These are phyloP conservation scores for Cryptomeria japonica DNA, from an alignment of 75 land plant species.

Conservation along the genomic window DNA sequence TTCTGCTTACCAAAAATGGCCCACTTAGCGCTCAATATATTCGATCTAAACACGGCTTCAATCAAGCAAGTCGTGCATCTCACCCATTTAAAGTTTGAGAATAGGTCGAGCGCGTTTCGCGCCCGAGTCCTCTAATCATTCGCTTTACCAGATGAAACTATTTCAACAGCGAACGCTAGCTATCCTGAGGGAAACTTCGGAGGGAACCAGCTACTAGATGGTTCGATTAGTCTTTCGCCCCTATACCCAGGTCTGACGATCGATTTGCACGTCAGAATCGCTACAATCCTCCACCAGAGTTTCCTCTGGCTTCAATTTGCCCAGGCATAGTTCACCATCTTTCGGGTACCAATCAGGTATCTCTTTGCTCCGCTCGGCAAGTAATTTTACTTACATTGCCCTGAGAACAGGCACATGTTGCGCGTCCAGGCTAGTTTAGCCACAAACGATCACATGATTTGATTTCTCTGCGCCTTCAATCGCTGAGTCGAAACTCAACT, in stretches of 20 bases:
- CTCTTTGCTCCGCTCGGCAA: too few species aligned
- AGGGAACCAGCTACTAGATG: constrained; percentile 39
- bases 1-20: constrained; percentile 29
- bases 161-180: constrained; percentile 10
- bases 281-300: too few species aligned
- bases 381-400: too few species aligned
- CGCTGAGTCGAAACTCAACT: neutral
- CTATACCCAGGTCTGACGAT: constrained; percentile 34
- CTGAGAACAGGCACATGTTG: too few species aligned
- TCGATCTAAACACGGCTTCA: neutral
- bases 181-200: too few species aligned
- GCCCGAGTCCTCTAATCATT: constrained; percentile 30
- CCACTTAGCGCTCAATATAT: constrained; percentile 23
- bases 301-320: too few species aligned
- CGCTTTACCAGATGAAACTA: constrained; percentile 29
- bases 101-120: constrained; percentile 12
- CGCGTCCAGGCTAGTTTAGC: neutral
- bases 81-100: constrained; percentile 8
- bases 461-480: neutral
- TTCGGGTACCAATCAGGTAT: too few species aligned
- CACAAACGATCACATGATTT: too few species aligned
- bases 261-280: constrained; percentile 21
- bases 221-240: constrained; percentile 41
- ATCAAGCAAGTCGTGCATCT: neutral
- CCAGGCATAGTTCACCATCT: too few species aligned